Evolutionary conservation across 805 yeast species (phyloP).

Genomic region (Cyberlindnera xylosilytica): DNA sequence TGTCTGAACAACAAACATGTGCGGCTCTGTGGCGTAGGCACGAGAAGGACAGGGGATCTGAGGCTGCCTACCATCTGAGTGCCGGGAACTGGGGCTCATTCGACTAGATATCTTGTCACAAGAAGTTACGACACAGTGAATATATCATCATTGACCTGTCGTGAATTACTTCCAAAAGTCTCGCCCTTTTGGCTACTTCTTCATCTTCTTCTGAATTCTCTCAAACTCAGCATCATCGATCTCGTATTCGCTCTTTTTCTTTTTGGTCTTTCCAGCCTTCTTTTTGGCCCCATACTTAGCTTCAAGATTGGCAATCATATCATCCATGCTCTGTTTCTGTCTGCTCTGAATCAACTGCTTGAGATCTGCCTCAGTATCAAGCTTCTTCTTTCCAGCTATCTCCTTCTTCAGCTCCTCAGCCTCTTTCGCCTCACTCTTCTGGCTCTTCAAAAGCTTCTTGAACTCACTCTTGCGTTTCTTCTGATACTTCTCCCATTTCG

Average conservation of each 20-base stretch:
- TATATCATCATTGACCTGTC: too few relatives aligned
- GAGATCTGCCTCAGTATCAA: slow-evolving; percentile 39
- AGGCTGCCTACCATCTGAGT: too few relatives aligned
- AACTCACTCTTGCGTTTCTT: slow-evolving; percentile 47
- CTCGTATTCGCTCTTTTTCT: slow-evolving; percentile 28
- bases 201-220: slow-evolving; percentile 26
- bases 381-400: slow-evolving; percentile 32
- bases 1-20: too few relatives aligned
- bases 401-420: slow-evolving; percentile 48
- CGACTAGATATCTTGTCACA: too few relatives aligned
- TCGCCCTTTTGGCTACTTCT: too few relatives aligned
- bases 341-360: slow-evolving; percentile 47
- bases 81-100: too few relatives aligned
- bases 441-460: slow-evolving; percentile 44
- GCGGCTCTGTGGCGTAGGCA: too few relatives aligned
- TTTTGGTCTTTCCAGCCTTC: slow-evolving; percentile 21
- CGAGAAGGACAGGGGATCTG: too few relatives aligned
- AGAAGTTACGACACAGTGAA: too few relatives aligned
- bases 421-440: slow-evolving; percentile 64
- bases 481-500: slow-evolving; percentile 49
- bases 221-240: slow-evolving; percentile 51
- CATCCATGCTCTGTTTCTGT: slow-evolving; percentile 41
- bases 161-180: too few relatives aligned
- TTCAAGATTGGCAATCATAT: slow-evolving; percentile 45
- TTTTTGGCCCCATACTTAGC: slow-evolving; percentile 45